Base-by-base conservation (phyloP, 441 rosid species). In the Corymbia calophylla region DNA sequence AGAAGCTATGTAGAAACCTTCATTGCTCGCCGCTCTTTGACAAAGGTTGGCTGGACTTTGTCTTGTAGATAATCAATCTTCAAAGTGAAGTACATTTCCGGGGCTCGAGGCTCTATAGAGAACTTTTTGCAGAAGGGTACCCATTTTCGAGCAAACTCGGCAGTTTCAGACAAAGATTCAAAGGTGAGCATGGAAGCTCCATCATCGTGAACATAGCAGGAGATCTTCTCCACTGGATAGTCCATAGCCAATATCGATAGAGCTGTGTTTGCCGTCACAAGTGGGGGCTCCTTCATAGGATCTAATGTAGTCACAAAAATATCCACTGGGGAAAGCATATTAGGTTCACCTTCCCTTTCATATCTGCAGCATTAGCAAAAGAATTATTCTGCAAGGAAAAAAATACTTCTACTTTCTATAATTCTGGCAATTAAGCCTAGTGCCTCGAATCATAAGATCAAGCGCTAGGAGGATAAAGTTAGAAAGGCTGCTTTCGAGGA, bases 271-370 rank as follows among this genome's bases (percentile, higher is more conserved):
- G 97, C 96, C 64, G 99, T 97, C 31, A 96, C 99, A 23, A 98
- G 95, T 31, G 99, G 99, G 53, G 99, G 99, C 93, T 97, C 99
- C 96, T 98, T 98, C 99, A 94, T 92, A 3, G 99, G 98, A 93
- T 98, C 99, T 91, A 98, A 98, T 4, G 99, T 97, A 94, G 99
- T 97, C 88, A 97, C 99, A 90, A 97, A 97, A 89, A 98, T 91
- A 92, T 98, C 99, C 6, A 93, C 98, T 6, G 97, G 95, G 27
- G 96, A 93, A 81, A 97, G 97, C 98, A 94, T 55, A 53, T 95
- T 95, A 16, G 99, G 97, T 91, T 98, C 98, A 53, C 99, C 99
- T 94, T 97, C 99, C 87, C 92, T 89, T 93, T 98, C 99, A 56
- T 94, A 97, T 90, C 99, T 97, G 93, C 66, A 54, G 66, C 88